Base-by-base conservation (phyloP, 129 eudicot genomes). In the Flaveria robusta region DNA sequence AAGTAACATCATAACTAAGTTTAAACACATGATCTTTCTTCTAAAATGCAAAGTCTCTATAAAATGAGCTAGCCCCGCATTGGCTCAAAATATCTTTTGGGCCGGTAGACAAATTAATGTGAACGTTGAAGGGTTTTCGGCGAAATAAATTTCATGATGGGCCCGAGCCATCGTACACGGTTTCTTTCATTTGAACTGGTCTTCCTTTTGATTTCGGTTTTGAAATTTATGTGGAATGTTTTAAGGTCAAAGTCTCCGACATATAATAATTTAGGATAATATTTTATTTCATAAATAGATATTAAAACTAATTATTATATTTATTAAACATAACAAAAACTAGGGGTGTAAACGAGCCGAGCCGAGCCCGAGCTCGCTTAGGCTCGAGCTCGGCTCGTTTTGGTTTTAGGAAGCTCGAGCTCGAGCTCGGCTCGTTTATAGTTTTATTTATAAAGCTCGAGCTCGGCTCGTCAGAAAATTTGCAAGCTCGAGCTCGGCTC, bases 181-280 rank as follows among this genome's bases (percentile, higher is more conserved):
- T 60, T 60, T 60, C 66, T 60, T 60, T 26, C 10, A 23, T 12
- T 60, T 60, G 66, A 60, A 60, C 41, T n/a, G 39, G 66, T 60
- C 66, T 24, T 24, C 41, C 66, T 60, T 60, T 51, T 51, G 58
- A 51, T 51, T 4, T 14, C 7, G 2, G 2, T 15, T 51, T 60
- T 5, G 24, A 60, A 60, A 5, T 14, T 22, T 54, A 9, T 9
- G 14, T 9, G 12, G 64, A 52, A 18, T 22, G 31, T 56, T 24
- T 3, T 58, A 3, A 11, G 19, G 66, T 60, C 39, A 24, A 60
- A 26, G 66, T 60, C 66, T 59, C n/a, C 18, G 24, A 11, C 66
- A 60, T 24, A 60, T 56, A 22, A 56, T 13, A 19, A 20, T 20
- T 56, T 12, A 56, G 26, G 4, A 52, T 52, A 52, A 52, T 16